phyloP scores from a whole-genome alignment of 1,284 basidiomycete species.

The Austroboletus olivaceoglutinosus region DNA sequence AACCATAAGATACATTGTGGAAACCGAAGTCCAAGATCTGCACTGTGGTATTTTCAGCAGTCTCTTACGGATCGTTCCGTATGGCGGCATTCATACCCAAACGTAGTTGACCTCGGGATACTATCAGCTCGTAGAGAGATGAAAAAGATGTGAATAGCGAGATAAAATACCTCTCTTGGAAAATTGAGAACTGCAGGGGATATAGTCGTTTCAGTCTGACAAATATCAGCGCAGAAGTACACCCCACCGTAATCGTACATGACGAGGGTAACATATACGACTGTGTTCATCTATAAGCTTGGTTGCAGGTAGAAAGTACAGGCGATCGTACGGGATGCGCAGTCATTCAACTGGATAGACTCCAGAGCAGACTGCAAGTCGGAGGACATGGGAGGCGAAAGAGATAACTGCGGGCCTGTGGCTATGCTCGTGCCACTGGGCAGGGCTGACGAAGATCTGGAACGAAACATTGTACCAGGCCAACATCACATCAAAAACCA shows the following conservation, averaged over 20 bases:
- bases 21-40: background rate
- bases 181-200: background rate
- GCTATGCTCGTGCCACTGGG: too few species aligned
- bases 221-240: background rate
- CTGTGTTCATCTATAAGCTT: background rate
- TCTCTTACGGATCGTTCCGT: background rate
- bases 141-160: background rate
- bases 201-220: too few species aligned
- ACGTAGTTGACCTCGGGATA: background rate
- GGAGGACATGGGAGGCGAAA: background rate
- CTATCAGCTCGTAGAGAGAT: background rate
- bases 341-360: background rate
- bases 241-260: background rate
- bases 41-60: background rate
- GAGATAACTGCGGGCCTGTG: too few species aligned
- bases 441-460: too few species aligned
- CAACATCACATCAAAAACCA: too few species aligned
- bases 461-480: too few species aligned
- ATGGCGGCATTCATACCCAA: background rate
- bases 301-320: background rate
- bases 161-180: background rate
- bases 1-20: background rate
- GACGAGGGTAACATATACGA: background rate
- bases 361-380: background rate
- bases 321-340: background rate